These are phyloP conservation scores for Zygosaccharomyces sapae DNA, from an alignment of 1,139 yeast genomes.

Conservation along the genomic window DNA sequence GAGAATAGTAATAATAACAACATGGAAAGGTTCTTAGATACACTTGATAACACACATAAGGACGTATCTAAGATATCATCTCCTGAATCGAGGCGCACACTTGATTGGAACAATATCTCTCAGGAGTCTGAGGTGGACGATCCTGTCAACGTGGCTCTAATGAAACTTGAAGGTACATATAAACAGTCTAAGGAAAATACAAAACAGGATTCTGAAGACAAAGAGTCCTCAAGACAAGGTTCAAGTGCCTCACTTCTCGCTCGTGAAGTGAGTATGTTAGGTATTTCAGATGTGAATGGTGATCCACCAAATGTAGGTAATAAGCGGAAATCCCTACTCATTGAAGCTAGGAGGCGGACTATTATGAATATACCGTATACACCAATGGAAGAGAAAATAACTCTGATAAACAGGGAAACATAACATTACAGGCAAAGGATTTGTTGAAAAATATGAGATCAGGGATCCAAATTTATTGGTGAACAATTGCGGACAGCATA, in stretches of 20 bases:
- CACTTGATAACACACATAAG: conserved; percentile 11
- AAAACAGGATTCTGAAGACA: conserved; percentile 3
- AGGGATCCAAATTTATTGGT: conserved; percentile 28
- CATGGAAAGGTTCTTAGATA: conserved; percentile 7
- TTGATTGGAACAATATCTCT: conserved; percentile 74
- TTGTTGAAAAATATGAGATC: conserved; percentile 27
- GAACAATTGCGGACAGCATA: conserved; percentile 45
- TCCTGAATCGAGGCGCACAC: conserved; percentile 42
- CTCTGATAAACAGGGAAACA: background rate
- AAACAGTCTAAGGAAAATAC: conserved; percentile 14
- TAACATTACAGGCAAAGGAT: conserved; percentile 21
- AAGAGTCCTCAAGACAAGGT: conserved; percentile 12
- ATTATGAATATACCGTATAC: conserved; percentile 32
- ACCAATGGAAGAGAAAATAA: conserved; percentile 13
- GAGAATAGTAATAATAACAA: background rate
- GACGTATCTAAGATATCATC: conserved; percentile 10
- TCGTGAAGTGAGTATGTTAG: conserved; percentile 34
- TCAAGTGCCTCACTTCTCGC: conserved; percentile 26
- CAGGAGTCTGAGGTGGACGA: conserved; percentile 65
- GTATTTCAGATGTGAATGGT: conserved; percentile 23
- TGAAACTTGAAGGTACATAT: conserved; percentile 69
- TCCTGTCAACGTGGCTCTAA: conserved; percentile 72
- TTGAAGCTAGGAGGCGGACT: conserved; percentile 40
- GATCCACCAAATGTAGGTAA: conserved; percentile 21
- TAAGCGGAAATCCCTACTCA: conserved; percentile 35